These are phyloP conservation scores for Phytophthora europaea DNA, from an alignment of 352 stramenopile genomes.

Conservation along the genomic window DNA sequence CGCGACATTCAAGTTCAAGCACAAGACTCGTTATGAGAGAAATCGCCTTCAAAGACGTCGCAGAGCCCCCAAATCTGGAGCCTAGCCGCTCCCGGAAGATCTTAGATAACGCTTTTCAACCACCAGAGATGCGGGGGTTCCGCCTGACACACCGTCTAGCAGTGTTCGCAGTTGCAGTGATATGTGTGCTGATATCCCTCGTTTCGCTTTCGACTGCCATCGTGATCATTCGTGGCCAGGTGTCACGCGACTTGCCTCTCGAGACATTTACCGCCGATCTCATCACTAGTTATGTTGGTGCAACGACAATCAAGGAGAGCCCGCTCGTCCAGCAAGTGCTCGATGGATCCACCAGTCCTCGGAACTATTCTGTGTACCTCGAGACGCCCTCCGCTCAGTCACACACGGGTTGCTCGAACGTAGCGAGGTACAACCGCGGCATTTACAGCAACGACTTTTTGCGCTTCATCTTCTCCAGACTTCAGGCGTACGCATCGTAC, in stretches of 20 bases:
- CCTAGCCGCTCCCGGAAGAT: too few species aligned
- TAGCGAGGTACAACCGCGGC: not conserved
- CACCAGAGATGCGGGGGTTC: not conserved
- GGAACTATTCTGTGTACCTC: not conserved
- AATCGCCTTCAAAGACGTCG: too few species aligned
- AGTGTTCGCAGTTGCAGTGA: not conserved
- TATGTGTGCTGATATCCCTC: not conserved
- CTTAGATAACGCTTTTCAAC: too few species aligned
- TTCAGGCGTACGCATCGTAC: not conserved
- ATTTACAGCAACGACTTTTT: not conserved
- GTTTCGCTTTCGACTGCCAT: not conserved
- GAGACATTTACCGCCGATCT: not conserved
- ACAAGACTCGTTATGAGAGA: too few species aligned
- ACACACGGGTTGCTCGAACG: not conserved
- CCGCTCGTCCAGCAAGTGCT: not conserved
- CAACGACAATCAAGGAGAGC: not conserved
- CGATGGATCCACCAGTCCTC: not conserved
- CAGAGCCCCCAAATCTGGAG: too few species aligned
- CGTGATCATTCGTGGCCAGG: not conserved
- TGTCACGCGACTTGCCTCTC: not conserved
- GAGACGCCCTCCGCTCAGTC: not conserved
- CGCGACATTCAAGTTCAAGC: too few species aligned
- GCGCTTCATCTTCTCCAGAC: not conserved
- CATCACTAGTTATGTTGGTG: not conserved
- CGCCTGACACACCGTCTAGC: not conserved